phyloP scores from a whole-genome alignment of 306 rosid genomes.

The Senna siamea region DNA sequence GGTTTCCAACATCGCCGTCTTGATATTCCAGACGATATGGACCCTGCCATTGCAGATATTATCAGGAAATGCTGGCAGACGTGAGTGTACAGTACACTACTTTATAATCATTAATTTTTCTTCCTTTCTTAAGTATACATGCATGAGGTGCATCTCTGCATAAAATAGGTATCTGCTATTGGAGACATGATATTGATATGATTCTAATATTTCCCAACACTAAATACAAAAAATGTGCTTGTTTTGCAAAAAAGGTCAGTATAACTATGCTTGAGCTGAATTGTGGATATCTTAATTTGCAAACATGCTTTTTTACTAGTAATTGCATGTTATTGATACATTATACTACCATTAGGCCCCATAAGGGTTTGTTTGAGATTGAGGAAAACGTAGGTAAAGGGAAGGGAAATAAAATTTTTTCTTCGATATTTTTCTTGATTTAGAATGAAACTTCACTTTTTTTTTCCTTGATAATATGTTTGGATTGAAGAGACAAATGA shows the following conservation, averaged over 20 bases:
- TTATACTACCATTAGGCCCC: no score
- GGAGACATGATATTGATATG: constrained; percentile 1
- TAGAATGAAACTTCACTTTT: no score
- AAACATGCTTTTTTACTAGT: not conserved
- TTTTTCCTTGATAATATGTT: no score
- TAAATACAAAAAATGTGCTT: not conserved
- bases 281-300: constrained; percentile 13
- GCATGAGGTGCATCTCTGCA: not conserved
- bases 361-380: no score
- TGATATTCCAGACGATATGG: constrained; percentile 83
- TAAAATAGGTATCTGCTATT: not conserved
- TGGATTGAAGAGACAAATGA: no score
- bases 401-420: no score
- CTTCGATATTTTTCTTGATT: no score
- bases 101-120: constrained; percentile 9
- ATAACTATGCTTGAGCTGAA: not conserved
- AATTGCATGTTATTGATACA: constrained; percentile 2
- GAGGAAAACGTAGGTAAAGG: no score
- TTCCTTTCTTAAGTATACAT: constrained; percentile 4
- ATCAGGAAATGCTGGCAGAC: constrained; percentile 92
- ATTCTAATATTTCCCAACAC: constrained; percentile 1
- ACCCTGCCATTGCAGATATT: constrained; percentile 80
- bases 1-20: constrained; percentile 99
- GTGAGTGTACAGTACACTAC: constrained; percentile 54
- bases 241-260: not conserved